Percentiles rank a stretch among this genome's conserved stretches.
Evolutionary conservation across 257 asterid genomes (phyloP).

Genomic region (Leptodermis oblonga): DNA sequence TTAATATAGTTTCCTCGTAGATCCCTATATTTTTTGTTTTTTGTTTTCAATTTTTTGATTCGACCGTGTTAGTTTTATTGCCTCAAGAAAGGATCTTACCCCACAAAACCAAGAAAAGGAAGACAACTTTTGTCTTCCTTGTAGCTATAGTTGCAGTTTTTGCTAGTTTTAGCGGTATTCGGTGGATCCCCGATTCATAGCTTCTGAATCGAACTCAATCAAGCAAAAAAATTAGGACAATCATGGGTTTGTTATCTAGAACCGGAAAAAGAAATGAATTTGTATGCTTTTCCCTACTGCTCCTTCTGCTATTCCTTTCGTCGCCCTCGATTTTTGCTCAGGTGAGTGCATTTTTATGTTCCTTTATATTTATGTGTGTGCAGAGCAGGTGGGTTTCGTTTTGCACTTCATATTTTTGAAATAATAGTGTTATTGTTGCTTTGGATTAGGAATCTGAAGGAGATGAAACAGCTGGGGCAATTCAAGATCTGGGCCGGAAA

Average conservation of each 20-base stretch:
- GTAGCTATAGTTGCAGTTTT: not conserved
- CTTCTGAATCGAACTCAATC: conserved; percentile 1
- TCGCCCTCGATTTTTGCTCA: conserved; percentile 24
- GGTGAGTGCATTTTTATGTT: conserved; percentile 12
- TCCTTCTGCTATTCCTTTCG: conserved; percentile 9
- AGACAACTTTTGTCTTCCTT: not conserved
- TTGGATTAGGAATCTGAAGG: conserved; percentile 39
- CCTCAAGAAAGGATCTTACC: conserved; percentile 12
- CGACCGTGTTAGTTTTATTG: not conserved
- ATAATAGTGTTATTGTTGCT: not conserved
- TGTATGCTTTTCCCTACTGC: conserved; percentile 12
- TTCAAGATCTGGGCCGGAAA: conserved; percentile 62
- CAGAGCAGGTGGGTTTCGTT: not conserved
- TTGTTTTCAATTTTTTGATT: too few relatives aligned
- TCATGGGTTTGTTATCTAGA: conserved; percentile 20
- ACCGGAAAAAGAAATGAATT: conserved; percentile 7
- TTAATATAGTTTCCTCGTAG: conserved; percentile 9
- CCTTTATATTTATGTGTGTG: not conserved
- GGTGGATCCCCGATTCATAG: conserved; percentile 4
- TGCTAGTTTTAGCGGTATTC: not conserved
- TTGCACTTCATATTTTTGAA: not conserved
- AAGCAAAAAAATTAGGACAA: not conserved
- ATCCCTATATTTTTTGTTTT: conserved; percentile 8
- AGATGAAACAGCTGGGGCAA: conserved; percentile 30
- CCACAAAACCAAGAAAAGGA: not conserved